phyloP scores from a whole-genome alignment of 106 monocot genomes.

The Dioscorea dumetorum region DNA sequence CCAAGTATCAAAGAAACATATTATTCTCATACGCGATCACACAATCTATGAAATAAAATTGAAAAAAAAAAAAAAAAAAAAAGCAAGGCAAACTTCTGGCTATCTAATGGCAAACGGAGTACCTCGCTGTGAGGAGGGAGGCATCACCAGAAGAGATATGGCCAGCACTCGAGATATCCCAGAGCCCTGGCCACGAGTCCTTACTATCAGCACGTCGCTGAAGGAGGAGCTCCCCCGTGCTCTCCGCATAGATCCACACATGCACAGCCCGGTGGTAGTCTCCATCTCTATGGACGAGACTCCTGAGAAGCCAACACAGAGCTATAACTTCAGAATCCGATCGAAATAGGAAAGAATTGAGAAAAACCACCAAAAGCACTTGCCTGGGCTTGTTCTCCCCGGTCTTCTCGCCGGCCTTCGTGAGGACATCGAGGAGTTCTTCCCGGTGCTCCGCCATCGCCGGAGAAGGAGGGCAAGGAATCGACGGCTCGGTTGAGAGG shows the following conservation, averaged over 20 bases:
- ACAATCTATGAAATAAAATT: too few relatives aligned
- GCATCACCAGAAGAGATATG: constrained; percentile 88
- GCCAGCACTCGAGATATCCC: constrained; percentile 97
- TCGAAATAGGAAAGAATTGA: background rate
- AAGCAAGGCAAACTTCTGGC: too few relatives aligned
- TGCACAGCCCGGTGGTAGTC: constrained; percentile 95
- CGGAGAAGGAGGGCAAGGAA: background rate
- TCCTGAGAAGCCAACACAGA: constrained; percentile 21
- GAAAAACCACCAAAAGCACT: background rate
- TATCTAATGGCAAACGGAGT: background rate
- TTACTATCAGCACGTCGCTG: constrained; percentile 92
- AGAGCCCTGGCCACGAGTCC: constrained; percentile 88
- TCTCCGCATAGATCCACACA: constrained; percentile 93
- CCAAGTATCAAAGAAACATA: too few relatives aligned
- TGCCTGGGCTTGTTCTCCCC: constrained; percentile 73
- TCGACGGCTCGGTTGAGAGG: too few relatives aligned
- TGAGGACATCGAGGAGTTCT: constrained; percentile 86
- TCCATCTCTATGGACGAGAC: constrained; percentile 69
- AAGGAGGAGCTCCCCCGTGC: constrained; percentile 78
- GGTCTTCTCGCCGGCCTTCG: constrained; percentile 68
- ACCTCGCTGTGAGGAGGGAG: constrained; percentile 81
- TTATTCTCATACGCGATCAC: too few relatives aligned
- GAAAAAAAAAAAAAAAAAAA: too few relatives aligned
- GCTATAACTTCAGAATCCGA: background rate
- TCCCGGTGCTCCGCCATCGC: constrained; percentile 19